These are phyloP conservation scores for Pseudohyphozyma bogoriensis DNA, from an alignment of 768 basidiomycete genomes.

Conservation along the genomic window DNA sequence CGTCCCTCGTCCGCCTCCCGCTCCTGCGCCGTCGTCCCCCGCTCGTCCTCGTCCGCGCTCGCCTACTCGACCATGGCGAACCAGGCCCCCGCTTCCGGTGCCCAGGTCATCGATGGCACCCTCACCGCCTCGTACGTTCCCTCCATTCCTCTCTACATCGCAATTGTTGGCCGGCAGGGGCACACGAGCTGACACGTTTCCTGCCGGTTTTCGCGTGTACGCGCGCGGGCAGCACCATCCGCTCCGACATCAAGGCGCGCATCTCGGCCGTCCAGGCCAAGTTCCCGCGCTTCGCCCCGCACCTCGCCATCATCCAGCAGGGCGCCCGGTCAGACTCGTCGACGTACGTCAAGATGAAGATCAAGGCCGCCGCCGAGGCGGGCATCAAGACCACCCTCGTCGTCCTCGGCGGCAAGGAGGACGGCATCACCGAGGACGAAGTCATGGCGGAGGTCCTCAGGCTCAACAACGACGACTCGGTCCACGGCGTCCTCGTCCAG, in stretches of 20 bases:
- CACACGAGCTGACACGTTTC: too few relatives aligned
- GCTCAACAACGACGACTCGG: slow-evolving; percentile 67
- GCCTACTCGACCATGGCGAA: slow-evolving; percentile 11
- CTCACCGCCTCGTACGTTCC: slow-evolving; percentile 14
- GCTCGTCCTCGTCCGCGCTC: not conserved
- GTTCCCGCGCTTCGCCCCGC: slow-evolving; percentile 81
- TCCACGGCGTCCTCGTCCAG: slow-evolving; percentile 90
- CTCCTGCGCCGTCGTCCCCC: not conserved
- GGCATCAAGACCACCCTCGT: slow-evolving; percentile 82
- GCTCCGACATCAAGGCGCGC: slow-evolving; percentile 22
- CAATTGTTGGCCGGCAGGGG: too few relatives aligned
- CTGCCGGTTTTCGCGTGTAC: too few relatives aligned
- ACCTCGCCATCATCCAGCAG: slow-evolving; percentile 85
- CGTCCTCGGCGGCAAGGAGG: slow-evolving; percentile 37
- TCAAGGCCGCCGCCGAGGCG: slow-evolving; percentile 85
- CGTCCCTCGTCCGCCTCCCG: not conserved
- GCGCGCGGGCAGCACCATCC: slow-evolving; percentile 6
- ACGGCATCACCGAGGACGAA: slow-evolving; percentile 24
- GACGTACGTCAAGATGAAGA: slow-evolving; percentile 95
- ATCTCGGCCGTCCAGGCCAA: slow-evolving; percentile 56
- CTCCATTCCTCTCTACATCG: too few relatives aligned
- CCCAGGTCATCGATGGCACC: slow-evolving; percentile 25
- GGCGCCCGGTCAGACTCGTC: slow-evolving; percentile 82
- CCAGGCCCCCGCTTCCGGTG: not conserved
- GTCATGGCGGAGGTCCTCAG: slow-evolving; percentile 59